Percentiles rank a stretch among this genome's conserved stretches.
Conservation (phyloP, 805 yeast species). For the Lipomyces orientalis region DNA sequence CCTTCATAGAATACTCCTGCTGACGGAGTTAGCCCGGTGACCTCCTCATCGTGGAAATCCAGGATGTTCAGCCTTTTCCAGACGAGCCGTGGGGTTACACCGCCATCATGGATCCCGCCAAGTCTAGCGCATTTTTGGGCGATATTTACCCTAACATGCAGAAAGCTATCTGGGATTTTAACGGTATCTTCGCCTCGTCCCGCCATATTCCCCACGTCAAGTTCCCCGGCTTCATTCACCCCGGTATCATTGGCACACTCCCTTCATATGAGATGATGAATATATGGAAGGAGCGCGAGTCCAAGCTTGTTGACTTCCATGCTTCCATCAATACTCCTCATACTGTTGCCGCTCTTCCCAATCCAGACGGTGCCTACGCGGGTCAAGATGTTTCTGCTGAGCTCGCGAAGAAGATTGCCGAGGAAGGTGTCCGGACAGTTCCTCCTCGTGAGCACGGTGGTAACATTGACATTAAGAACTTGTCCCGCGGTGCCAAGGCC, state of each 20-base stretch:
- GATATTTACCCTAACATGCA: constrained; percentile 57
- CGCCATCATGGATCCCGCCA: constrained; percentile 56
- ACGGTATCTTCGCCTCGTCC: constrained; percentile 57
- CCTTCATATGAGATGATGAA: constrained; percentile 52
- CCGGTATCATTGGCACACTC: constrained; percentile 59
- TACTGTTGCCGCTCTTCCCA: constrained; percentile 52
- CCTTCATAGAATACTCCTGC: background rate
- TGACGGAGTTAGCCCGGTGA: constrained; percentile 50
- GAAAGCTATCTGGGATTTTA: constrained; percentile 60
- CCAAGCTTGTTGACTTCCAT: constrained; percentile 44
- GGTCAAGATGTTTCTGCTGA: constrained; percentile 48
- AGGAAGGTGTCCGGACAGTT: constrained; percentile 57
- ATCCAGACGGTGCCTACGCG: constrained; percentile 49
- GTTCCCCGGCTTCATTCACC: constrained; percentile 58
- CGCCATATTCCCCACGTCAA: constrained; percentile 58
- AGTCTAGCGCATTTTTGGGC: constrained; percentile 59
- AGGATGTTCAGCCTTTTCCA: constrained; percentile 59
- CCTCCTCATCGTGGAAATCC: constrained; percentile 54
- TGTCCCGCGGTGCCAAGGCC: constrained; percentile 56
- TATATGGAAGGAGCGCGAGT: constrained; percentile 56
- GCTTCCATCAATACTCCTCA: constrained; percentile 37
- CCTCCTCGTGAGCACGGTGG: constrained; percentile 58
- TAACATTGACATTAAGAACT: constrained; percentile 58
- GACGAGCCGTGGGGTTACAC: constrained; percentile 62
- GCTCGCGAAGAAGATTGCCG: constrained; percentile 45